Evolutionary conservation across 2,329 filamentous ascomycete species (phyloP), one percentile per base, ranked within the genome.

Genomic region (Zalaria sp.): DNA sequence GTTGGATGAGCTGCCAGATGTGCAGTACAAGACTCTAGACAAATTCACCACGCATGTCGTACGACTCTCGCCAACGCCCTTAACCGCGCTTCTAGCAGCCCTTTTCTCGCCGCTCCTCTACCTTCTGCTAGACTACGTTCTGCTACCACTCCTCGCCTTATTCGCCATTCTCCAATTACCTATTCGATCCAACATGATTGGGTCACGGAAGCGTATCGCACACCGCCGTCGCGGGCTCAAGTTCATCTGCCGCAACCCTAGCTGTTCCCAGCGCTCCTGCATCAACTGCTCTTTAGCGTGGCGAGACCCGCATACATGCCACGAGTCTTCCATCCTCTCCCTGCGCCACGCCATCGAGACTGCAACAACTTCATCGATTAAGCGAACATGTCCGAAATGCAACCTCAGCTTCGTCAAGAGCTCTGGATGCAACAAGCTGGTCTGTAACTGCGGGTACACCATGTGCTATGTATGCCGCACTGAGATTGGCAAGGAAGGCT

Each of bases 391-490:
- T 58, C 91, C 91, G 5, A 77, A 81, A 38, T 98, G 91, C 67
- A 81, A 84, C 51, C 84, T 88, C 6, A 84, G 81, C 10, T 96
- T 96, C 58, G 84, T 98, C 63, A 96, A 96, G 61, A 81, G 79
- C 5, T 79, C 81, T 26, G 91, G 91, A 53, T 98, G 91, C 72
- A 98, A 98, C 68, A 96, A 96, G 65, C 72, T 98, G 34, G 89
- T 86, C 4, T 96, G 91, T 57, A 79, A 87, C 10, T 98, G 91
- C 62, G 91, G 91, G 5, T 96, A 96, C 64, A 82, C 83, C 52
- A 96, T 96, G 89, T 98, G 91, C 60, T 98, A 98, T 56, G 77
- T 96, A 37, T 98, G 91, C 61, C 83, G 91, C 34, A 57, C 62
- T 35, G 62, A 66, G n/a, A 63, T 72, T 11, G 66, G 74, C 39